Base-by-base conservation (phyloP, 2,329 filamentous ascomycete species). In the Curvularia lunata region DNA sequence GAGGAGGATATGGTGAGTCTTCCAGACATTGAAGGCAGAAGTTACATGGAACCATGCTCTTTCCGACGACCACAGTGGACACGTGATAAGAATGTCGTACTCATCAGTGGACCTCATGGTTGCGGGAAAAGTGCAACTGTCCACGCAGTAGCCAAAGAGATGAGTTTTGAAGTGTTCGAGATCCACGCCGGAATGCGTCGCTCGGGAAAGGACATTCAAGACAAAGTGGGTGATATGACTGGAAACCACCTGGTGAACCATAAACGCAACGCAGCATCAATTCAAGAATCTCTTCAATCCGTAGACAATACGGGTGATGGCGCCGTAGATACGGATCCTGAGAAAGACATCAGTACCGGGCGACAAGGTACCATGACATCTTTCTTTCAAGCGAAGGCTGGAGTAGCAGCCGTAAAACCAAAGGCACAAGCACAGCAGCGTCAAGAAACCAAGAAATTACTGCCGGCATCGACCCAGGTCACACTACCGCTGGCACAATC, bases 171-270 rank as follows among this genome's bases (percentile, higher is more conserved):
- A 69, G 85, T 99, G 1, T 99, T 99, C 65, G 95, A 99, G 76
- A 92, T 99, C 72, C 96, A 96, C 69, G 81, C 94, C 0, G 87
- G 91, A 59, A 91, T 86, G 65, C 87, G 93, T 49, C 85, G 95
- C 61, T 96, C 87, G 70, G 94, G 93, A 30, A 95, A 89, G 74
- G 95, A 99, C 69, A 88, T 99, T 47, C 75, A 96, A 32, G 95
- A 99, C 69, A 91, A 86, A 66, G 91, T 99, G 43, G 96, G 95
- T 40, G 92, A 99, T 76, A 98, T 99, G 94, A 95, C 92, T 4
- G 88, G 89, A 60, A 98, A 99, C 68, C 95, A 99, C 76, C 84
- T 97, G 1, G 94, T 99, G 19, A 87, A 88, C 63, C 82, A 73
- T 54, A 60, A 75, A 68, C 46, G 75, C 64, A 47, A 58, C 12